These are phyloP conservation scores for Colletotrichum ledebouriae DNA, from an alignment of 2,329 filamentous ascomycete species.

Conservation along the genomic window DNA sequence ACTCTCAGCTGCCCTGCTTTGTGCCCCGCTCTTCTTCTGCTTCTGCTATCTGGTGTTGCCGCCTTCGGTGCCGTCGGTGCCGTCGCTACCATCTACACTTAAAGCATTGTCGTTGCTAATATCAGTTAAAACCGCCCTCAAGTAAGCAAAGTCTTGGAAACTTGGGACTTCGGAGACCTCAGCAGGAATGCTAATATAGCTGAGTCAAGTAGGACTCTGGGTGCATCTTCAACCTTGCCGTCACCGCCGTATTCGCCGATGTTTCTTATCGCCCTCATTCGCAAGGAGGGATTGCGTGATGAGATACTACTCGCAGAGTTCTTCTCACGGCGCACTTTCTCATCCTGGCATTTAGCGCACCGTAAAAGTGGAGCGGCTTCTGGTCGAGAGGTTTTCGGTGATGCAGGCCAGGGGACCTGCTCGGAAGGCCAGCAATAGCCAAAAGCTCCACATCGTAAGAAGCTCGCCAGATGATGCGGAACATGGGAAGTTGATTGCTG, in stretches of 20 bases:
- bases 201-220: neutral
- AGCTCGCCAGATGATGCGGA: constrained; percentile 4
- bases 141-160: neutral
- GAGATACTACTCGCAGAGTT: neutral
- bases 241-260: neutral
- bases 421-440: neutral
- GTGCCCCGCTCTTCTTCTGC: neutral
- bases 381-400: constrained; percentile 1
- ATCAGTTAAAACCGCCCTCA: neutral
- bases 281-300: neutral
- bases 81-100: neutral
- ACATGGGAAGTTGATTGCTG: neutral
- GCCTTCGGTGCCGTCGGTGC: neutral
- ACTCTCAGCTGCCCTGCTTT: neutral
- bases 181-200: constrained; percentile 2
- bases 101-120: constrained; percentile 1
- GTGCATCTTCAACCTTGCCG: neutral
- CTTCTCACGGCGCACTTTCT: constrained; percentile 3
- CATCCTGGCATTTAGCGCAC: neutral
- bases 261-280: neutral
- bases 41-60: neutral
- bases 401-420: neutral
- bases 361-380: neutral
- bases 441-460: neutral
- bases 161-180: neutral